Conservation (phyloP, 129 eudicot species). For the Tagetes patula region DNA sequence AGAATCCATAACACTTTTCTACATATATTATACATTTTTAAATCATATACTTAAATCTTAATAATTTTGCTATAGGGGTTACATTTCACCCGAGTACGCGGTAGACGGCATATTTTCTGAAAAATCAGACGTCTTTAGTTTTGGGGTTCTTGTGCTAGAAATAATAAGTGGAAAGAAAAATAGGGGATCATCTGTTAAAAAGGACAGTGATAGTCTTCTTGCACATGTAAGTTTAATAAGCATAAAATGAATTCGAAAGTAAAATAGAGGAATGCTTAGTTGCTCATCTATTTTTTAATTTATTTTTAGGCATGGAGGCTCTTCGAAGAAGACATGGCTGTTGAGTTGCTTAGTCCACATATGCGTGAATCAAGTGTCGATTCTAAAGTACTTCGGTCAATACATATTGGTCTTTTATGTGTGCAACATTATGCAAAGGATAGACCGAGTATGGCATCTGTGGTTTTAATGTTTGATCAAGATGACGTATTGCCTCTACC, state of each 20-base stretch:
- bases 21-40: neutral
- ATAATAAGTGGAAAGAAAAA: slow-evolving; percentile 36
- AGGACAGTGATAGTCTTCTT: neutral
- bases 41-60: neutral
- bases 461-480: slow-evolving; percentile 25
- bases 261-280: neutral
- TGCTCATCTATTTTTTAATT: neutral
- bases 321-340: slow-evolving; percentile 17
- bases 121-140: slow-evolving; percentile 35
- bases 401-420: slow-evolving; percentile 34
- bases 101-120: slow-evolving; percentile 30
- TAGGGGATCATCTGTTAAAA: slow-evolving; percentile 22
- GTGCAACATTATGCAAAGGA: slow-evolving; percentile 32
- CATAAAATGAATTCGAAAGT: neutral
- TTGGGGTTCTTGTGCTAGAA: slow-evolving; percentile 32
- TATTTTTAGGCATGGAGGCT: slow-evolving; percentile 33
- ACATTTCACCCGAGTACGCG: slow-evolving; percentile 36
- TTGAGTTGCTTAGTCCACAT: slow-evolving; percentile 18
- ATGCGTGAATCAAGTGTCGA: neutral
- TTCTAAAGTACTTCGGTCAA: slow-evolving; percentile 26
- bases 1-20: neutral
- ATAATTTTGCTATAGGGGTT: slow-evolving; percentile 10
- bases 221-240: neutral
- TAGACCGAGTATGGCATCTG: slow-evolving; percentile 35
- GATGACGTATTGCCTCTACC: slow-evolving; percentile 17